A percentile compares a stretch with the other conserved stretches of the same genome.
Evolutionary conservation across 345 rosid species (phyloP).

Genomic region (Acer negundo): DNA sequence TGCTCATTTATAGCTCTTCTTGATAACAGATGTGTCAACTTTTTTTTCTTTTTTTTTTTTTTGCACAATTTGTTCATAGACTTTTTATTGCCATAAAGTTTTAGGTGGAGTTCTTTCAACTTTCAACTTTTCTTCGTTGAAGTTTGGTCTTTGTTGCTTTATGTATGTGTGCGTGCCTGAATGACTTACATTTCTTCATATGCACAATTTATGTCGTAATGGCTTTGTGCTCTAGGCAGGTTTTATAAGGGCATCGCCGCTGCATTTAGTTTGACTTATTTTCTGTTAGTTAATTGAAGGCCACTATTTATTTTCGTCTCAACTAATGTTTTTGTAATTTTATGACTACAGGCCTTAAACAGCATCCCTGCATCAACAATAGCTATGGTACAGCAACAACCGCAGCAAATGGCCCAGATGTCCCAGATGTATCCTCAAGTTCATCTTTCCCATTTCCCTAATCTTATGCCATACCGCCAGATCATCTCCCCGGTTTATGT

Average conservation of each 20-base stretch:
- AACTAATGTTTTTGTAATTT: constrained; percentile 8
- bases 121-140: neutral
- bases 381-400: constrained; percentile 69
- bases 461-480: constrained; percentile 88
- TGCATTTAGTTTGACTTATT: neutral
- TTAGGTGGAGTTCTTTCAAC: neutral
- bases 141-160: neutral
- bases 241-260: neutral
- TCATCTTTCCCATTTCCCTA: constrained; percentile 77
- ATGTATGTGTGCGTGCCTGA: neutral
- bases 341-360: constrained; percentile 49
- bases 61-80: too few relatives aligned
- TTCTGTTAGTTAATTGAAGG: neutral
- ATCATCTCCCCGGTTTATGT: constrained; percentile 77
- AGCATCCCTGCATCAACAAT: constrained; percentile 58
- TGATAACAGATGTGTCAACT: neutral
- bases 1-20: neutral
- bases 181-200: neutral
- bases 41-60: neutral
- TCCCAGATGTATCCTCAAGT: constrained; percentile 94
- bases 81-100: neutral
- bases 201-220: neutral
- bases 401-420: constrained; percentile 76
- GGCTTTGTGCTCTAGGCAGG: neutral
- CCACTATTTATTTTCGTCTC: neutral